Percentiles rank a stretch among this genome's conserved stretches.
Conservation (phyloP, 306 rosid species). For the Casuarina equisetifolia region DNA sequence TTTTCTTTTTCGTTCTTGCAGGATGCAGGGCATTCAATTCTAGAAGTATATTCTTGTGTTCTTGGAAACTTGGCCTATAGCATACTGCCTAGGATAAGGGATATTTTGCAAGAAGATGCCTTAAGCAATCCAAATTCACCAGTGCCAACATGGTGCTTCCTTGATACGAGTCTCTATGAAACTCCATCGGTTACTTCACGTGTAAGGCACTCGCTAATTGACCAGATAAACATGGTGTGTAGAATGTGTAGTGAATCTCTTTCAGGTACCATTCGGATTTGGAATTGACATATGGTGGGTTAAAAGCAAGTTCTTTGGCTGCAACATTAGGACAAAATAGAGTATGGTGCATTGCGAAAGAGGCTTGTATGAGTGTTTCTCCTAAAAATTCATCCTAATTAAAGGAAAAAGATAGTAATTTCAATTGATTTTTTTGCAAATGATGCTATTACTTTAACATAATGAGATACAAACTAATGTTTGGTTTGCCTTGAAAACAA, state of each 20-base stretch:
- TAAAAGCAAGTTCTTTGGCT: constrained; percentile 42
- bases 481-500: no score
- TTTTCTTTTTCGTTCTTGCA: constrained; percentile 30
- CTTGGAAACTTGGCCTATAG: constrained; percentile 31
- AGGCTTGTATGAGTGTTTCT: constrained; percentile 56
- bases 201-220: constrained; percentile 44
- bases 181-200: constrained; percentile 38
- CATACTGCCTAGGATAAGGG: constrained; percentile 20
- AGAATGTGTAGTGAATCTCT: constrained; percentile 32
- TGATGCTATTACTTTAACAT: no score
- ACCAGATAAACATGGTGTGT: constrained; percentile 40
- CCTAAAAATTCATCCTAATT: constrained; percentile 43
- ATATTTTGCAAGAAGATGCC: constrained; percentile 72
- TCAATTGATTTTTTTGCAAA: background rate
- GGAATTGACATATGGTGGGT: constrained; percentile 37
- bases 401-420: constrained; percentile 13
- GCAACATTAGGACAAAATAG: constrained; percentile 55
- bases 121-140: constrained; percentile 61
- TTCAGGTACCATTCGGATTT: constrained; percentile 34
- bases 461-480: no score
- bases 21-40: constrained; percentile 82
- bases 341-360: constrained; percentile 58
- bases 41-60: constrained; percentile 46
- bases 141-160: constrained; percentile 31
- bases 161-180: constrained; percentile 35